Conservation (phyloP, 352 stramenopile species). For the Phytophthora cajani region DNA sequence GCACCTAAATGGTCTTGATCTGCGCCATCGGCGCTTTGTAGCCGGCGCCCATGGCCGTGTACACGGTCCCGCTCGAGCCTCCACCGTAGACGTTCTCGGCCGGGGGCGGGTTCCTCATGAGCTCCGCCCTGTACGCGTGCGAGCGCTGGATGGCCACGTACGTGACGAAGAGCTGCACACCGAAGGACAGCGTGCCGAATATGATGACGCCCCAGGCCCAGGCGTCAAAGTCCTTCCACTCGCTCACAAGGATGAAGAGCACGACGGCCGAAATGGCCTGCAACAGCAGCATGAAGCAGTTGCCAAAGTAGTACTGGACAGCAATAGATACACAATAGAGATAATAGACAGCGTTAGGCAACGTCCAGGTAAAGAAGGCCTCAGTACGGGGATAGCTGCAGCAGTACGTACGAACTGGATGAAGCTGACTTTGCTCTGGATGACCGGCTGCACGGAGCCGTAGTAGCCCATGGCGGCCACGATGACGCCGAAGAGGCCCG, state of each 20-base stretch:
- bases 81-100: slow-evolving; percentile 80
- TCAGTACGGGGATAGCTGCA: background rate
- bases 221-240: slow-evolving; percentile 79
- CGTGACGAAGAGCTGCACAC: slow-evolving; percentile 76
- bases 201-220: slow-evolving; percentile 80
- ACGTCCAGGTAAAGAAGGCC: no score
- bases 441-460: slow-evolving; percentile 79
- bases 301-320: slow-evolving; percentile 85
- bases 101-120: slow-evolving; percentile 83
- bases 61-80: slow-evolving; percentile 52
- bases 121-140: slow-evolving; percentile 79
- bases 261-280: slow-evolving; percentile 77
- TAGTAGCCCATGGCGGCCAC: slow-evolving; percentile 86
- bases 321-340: background rate
- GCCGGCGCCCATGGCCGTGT: slow-evolving; percentile 65
- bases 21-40: slow-evolving; percentile 60
- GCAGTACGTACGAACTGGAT: slow-evolving; percentile 78
- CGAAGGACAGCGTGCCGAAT: slow-evolving; percentile 72
- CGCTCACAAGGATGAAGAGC: slow-evolving; percentile 75
- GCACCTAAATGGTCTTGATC: slow-evolving; percentile 77
- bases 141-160: slow-evolving; percentile 82
- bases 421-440: slow-evolving; percentile 90
- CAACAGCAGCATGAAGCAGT: slow-evolving; percentile 86
- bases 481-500: slow-evolving; percentile 76
- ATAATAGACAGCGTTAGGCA: no score